These are phyloP conservation scores for Myxozyma melibiosi DNA, from an alignment of 805 yeast species.

Conservation along the genomic window DNA sequence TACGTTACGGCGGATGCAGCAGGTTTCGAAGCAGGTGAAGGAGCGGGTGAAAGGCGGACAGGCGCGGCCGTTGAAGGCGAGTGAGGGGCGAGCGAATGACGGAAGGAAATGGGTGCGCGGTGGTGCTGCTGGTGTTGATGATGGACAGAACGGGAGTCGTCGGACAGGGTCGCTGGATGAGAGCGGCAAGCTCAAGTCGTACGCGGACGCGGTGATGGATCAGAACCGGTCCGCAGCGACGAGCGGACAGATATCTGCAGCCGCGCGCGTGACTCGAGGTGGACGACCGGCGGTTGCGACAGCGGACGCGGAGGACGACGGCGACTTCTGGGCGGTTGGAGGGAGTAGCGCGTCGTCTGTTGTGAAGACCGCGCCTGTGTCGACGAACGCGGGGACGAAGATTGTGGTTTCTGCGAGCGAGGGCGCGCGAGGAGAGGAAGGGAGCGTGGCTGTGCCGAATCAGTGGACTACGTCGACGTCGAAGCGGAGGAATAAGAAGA, in stretches of 20 bases:
- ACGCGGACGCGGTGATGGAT: conserved; percentile 25
- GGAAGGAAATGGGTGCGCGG: too few species aligned
- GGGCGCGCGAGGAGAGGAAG: neutral
- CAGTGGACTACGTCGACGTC: conserved; percentile 30
- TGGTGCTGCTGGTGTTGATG: conserved; percentile 23
- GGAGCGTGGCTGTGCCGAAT: conserved; percentile 1
- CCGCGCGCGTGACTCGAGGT: neutral
- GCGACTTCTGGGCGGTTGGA: conserved; percentile 21
- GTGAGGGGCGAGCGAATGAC: too few species aligned
- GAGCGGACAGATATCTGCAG: neutral
- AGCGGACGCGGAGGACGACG: conserved; percentile 9
- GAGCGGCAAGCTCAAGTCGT: conserved; percentile 10
- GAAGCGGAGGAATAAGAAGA: conserved; percentile 19
- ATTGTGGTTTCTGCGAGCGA: too few species aligned
- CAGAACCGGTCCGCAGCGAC: neutral
- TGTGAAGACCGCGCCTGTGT: neutral
- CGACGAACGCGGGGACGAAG: too few species aligned
- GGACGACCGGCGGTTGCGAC: neutral
- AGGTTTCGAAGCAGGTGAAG: neutral
- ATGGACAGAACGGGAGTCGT: neutral
- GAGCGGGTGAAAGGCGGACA: too few species aligned
- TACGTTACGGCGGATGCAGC: neutral
- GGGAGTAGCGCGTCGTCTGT: neutral
- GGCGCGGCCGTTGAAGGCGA: too few species aligned
- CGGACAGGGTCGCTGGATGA: conserved; percentile 3